These are phyloP conservation scores for Harringtonia lauricola DNA, from an alignment of 2,329 filamentous ascomycete genomes.

Conservation along the genomic window DNA sequence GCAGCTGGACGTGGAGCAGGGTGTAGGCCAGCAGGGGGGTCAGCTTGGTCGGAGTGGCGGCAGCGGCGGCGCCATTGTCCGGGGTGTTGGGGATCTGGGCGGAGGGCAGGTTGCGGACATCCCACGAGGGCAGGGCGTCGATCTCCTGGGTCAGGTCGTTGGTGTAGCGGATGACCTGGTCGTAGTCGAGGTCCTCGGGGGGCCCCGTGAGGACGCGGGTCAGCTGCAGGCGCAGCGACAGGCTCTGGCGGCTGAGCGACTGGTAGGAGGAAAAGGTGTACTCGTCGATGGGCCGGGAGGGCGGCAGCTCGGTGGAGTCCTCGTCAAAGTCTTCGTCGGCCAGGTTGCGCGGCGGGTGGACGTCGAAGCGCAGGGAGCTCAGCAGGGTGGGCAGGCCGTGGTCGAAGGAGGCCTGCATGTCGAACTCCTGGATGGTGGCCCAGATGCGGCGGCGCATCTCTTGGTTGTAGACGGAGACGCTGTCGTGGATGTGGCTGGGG, in stretches of 20 bases:
- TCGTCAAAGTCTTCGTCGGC: constrained; percentile 44
- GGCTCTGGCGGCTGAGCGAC: constrained; percentile 43
- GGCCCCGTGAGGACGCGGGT: constrained; percentile 45
- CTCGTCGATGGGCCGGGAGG: constrained; percentile 37
- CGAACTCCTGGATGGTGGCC: constrained; percentile 51
- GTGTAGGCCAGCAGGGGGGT: constrained; percentile 49
- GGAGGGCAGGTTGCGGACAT: constrained; percentile 18
- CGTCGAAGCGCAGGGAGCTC: constrained; percentile 44
- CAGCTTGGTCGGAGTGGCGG: constrained; percentile 26
- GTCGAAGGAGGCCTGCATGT: constrained; percentile 51
- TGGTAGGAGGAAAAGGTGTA: constrained; percentile 51
- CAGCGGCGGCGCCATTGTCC: constrained; percentile 23
- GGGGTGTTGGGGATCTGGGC: constrained; percentile 13
- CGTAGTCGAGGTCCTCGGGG: constrained; percentile 45
- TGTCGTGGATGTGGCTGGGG: constrained; percentile 41
- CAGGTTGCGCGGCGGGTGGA: constrained; percentile 43
- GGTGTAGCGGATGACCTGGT: constrained; percentile 49
- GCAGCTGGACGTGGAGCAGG: constrained; percentile 47
- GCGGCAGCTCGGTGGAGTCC: constrained; percentile 32
- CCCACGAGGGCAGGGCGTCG: constrained; percentile 47
- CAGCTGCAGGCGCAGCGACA: constrained; percentile 44
- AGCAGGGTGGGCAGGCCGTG: constrained; percentile 48
- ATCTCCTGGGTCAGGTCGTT: constrained; percentile 52
- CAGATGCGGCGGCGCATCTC: constrained; percentile 52
- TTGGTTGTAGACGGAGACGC: constrained; percentile 47